Conservation (phyloP, 2,329 filamentous ascomycete genomes). For the Nigrograna mackinnonii region DNA sequence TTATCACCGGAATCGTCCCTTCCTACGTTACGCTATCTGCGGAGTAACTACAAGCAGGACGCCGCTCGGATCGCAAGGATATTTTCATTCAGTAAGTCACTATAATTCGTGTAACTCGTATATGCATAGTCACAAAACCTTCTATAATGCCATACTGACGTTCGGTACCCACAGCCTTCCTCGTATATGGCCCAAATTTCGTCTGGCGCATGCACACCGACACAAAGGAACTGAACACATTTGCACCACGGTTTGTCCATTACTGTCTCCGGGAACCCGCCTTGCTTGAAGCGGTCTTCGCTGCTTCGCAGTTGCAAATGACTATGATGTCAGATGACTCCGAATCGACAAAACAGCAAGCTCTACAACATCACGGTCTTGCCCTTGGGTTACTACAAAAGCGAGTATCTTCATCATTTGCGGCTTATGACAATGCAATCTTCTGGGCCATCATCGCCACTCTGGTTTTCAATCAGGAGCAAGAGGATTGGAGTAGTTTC, state of each 20-base stretch:
- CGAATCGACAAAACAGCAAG: background rate
- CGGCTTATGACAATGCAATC: background rate
- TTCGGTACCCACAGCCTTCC: background rate
- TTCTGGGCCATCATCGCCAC: background rate
- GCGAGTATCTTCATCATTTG: background rate
- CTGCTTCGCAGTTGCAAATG: background rate
- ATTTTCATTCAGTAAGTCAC: background rate
- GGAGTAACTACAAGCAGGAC: background rate
- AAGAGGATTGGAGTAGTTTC: background rate
- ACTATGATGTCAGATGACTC: background rate
- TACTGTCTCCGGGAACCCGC: background rate
- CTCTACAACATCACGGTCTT: background rate
- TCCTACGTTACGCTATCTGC: background rate
- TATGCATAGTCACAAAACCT: background rate
- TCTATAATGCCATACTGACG: background rate
- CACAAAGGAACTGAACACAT: background rate
- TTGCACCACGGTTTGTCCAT: background rate
- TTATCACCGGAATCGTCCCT: background rate
- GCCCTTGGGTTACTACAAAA: background rate
- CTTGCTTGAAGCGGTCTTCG: background rate
- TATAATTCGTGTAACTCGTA: background rate
- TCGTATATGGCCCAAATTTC: background rate
- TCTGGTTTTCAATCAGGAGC: background rate
- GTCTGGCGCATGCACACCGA: background rate
- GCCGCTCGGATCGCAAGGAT: background rate